Base-by-base conservation (phyloP, 1,139 yeast genomes). In the Taphrina sp. region DNA sequence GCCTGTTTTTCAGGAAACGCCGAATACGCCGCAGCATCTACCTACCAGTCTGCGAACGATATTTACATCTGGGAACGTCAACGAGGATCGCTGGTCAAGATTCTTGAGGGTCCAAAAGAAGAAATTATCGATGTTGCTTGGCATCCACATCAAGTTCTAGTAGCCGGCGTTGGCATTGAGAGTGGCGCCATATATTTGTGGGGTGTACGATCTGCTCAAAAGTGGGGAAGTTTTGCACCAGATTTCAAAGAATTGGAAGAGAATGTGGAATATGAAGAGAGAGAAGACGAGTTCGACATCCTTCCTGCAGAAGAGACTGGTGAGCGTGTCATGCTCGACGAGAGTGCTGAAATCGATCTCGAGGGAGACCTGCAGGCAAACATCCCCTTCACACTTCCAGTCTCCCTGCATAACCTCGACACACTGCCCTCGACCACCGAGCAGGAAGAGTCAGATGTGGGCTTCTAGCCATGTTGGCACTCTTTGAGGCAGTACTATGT, bases 151-250 rank as follows among this genome's bases (percentile, higher is more conserved):
- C 76, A 81, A 56, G 87, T 95, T 67, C 74, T 80, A 61, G 82
- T 90, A 38, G 87, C 85, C 7, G 85, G 95, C n/a, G 85, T 88
- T 17, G 96, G 97, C 0, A 72, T 87, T 51, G 97, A 90, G 65
- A 78, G 87, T 35, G 97, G 97, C 0, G 75, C 80, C 24, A 77
- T 90, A 1, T 89, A 87, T 66, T 68, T 86, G 47, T 92, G 96
- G 96, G 81, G 85, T 56, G 79, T 87, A 16, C 80, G 79, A 43
- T 80, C 86, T 36, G 95, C 95, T 0, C 96, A 89, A 65, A 85
- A 87, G 70, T 90, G 98, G 98, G 85, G 95, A 69, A 95, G 96
- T 0, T 74, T 90, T 63, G 97, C 97, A 0, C 97, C 97, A 0
- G 98, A 92, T 69, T 90, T 92, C 67, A 95, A 85, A 55, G 97